Percentiles rank a stretch among this genome's conserved stretches.
Evolutionary conservation across 2,329 filamentous ascomycete species (phyloP).

Genomic region (Colletotrichum sp.): DNA sequence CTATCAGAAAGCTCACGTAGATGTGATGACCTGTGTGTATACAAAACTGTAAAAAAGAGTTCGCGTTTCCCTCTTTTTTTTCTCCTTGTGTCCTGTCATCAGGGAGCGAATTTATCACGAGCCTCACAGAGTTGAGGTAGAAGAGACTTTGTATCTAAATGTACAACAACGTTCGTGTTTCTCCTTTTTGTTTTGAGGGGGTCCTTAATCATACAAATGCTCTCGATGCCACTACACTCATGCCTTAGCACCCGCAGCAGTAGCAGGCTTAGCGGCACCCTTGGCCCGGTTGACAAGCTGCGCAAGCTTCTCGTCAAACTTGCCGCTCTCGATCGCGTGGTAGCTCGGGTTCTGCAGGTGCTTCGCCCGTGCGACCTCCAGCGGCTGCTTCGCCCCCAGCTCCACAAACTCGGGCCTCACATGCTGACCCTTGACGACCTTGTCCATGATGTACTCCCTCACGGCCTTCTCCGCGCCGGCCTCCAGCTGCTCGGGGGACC

Average conservation of each 20-base stretch:
- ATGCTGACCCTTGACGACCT: slow-evolving; percentile 39
- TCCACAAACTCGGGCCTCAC: slow-evolving; percentile 36
- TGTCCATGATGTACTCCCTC: slow-evolving; percentile 34
- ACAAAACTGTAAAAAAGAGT: background rate
- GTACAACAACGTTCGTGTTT: slow-evolving; percentile 7
- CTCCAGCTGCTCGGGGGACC: slow-evolving; percentile 30
- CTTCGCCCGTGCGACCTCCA: slow-evolving; percentile 38
- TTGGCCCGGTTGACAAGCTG: slow-evolving; percentile 30
- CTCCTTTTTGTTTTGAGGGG: background rate
- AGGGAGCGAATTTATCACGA: background rate
- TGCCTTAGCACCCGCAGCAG: slow-evolving; percentile 23
- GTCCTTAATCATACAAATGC: slow-evolving; percentile 8
- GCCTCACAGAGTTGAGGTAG: background rate
- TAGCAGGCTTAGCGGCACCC: slow-evolving; percentile 20
- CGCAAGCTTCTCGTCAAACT: slow-evolving; percentile 44
- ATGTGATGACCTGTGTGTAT: background rate
- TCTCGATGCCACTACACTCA: background rate
- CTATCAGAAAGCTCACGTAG: slow-evolving; percentile 44
- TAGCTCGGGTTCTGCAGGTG: slow-evolving; percentile 44
- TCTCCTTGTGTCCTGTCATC: background rate
- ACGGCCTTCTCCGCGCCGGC: slow-evolving; percentile 36
- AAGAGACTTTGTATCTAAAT: slow-evolving; percentile 9
- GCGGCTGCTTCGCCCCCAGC: slow-evolving; percentile 26
- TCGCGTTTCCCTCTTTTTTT: background rate
- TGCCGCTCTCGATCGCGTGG: slow-evolving; percentile 32